Conservation (phyloP, 2,329 filamentous ascomycete genomes). For the Xylaria sp. region DNA sequence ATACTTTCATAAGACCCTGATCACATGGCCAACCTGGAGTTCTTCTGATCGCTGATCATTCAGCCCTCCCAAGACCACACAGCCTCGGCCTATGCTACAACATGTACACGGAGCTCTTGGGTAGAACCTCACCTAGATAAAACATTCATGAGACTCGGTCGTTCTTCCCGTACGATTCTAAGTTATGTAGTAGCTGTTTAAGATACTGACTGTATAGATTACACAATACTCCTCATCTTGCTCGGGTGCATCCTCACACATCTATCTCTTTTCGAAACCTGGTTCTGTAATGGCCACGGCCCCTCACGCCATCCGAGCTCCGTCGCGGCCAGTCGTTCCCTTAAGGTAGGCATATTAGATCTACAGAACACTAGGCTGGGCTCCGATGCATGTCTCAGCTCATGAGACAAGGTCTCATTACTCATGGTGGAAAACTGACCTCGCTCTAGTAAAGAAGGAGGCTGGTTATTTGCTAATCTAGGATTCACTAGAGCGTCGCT, state of each 20-base stretch:
- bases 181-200: too few species aligned
- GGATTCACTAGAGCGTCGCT: neutral
- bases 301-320: too few species aligned
- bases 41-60: slow-evolving; percentile 24
- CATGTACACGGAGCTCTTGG: neutral
- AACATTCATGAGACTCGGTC: too few species aligned
- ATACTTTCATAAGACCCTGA: slow-evolving; percentile 16
- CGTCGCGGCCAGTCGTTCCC: too few species aligned
- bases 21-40: slow-evolving; percentile 15
- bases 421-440: too few species aligned
- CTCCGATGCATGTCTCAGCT: neutral
- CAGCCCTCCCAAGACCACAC: slow-evolving; percentile 5
- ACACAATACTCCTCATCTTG: neutral
- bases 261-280: too few species aligned
- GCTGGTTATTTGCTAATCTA: neutral
- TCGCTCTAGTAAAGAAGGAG: neutral
- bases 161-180: neutral
- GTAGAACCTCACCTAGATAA: neutral
- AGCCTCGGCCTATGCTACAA: slow-evolving; percentile 14
- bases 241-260: neutral
- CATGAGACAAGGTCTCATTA: neutral
- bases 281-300: too few species aligned
- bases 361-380: too few species aligned
- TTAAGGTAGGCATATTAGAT: too few species aligned
- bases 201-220: neutral